Base-by-base conservation (phyloP, 768 basidiomycete genomes). In the Pholiota conissans region DNA sequence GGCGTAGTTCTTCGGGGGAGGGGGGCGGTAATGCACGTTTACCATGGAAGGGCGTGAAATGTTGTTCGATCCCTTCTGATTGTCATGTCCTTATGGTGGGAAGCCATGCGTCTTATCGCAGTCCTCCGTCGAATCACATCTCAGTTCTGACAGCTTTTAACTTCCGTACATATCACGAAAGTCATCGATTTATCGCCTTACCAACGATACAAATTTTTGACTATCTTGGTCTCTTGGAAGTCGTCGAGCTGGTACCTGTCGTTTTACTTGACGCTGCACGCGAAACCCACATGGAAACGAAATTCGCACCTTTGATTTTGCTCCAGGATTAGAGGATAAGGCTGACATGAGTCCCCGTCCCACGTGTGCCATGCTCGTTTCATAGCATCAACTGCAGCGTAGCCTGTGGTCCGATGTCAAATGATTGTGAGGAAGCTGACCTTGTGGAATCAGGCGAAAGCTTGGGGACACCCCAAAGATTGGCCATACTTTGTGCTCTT, bases 71-170 rank as follows among this genome's bases (percentile, higher is more conserved):
- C 42, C n/a, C 47, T 27, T 30, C 14, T 13, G n/a, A 30, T 22
- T 8, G 11, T 35, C 18, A 1, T 35, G 16, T 13, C 29, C 39
- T 18, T 22, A 11, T 13, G 32, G 29, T 32, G 24, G 9, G 16
- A 47, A 29, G 18, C 53, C 53, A 45, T 37, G 18, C 40, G 40
- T 34, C 40, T 54, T 45, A 54, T 54, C 53, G 53, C 52, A 26
- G 8, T 46, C 29, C 29, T 54, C 28, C 40, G 24, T 29, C 13
- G 35, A 26, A 26, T 8, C 29, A 28, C 39, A 42, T 40, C 42
- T 28, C 29, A 29, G 30, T 27, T 32, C 20, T 54, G 52, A 46
- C 42, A 46, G 35, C 22, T 52, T 52, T 52, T 52, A 52, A 52
- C 32, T 52, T 39, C 50, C 50, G 50, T 10, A 45, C 42, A 24